Percentiles rank a stretch among this genome's conserved stretches.
Evolutionary conservation across 768 basidiomycete genomes (phyloP).

Genomic region (Serpula lacrymans): DNA sequence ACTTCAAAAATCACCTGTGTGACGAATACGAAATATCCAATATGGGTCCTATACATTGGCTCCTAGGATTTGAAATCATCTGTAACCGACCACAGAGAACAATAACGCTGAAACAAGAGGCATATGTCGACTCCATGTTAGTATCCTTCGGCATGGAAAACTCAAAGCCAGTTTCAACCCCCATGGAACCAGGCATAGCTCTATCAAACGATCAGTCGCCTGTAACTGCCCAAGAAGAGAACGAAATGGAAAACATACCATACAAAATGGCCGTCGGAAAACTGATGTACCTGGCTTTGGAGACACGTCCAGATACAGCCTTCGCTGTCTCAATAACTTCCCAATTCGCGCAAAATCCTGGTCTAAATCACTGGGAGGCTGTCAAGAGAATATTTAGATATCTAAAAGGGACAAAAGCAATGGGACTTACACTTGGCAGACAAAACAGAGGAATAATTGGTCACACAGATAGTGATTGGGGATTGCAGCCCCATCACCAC

Average conservation of each 20-base stretch:
- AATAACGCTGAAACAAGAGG: no score
- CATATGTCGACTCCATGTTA: no score
- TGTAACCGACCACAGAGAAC: no score
- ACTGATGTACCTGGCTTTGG: constrained; percentile 25
- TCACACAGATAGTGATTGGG: constrained; percentile 13
- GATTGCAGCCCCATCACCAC: no score
- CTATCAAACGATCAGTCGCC: constrained; percentile 7
- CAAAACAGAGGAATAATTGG: no score
- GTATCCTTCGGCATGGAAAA: constrained; percentile 11
- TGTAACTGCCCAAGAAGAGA: constrained; percentile 6
- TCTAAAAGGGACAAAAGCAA: constrained; percentile 5
- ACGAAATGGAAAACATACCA: no score
- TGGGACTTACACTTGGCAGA: no score
- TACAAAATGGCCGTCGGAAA: constrained; percentile 15
- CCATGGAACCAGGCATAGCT: constrained; percentile 17
- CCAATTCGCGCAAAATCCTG: constrained; percentile 12
- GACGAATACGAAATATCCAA: no score
- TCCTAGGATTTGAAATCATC: constrained; percentile 21
- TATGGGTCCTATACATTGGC: constrained; percentile 15
- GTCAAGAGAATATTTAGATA: constrained; percentile 13
- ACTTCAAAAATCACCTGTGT: no score
- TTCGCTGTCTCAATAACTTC: constrained; percentile 23
- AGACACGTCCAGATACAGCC: constrained; percentile 28
- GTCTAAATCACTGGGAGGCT: constrained; percentile 6
- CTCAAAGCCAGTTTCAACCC: no score